Evolutionary conservation across 208 protist genomes (phyloP).

Genomic region (Acanthamoeba lenticulata): DNA sequence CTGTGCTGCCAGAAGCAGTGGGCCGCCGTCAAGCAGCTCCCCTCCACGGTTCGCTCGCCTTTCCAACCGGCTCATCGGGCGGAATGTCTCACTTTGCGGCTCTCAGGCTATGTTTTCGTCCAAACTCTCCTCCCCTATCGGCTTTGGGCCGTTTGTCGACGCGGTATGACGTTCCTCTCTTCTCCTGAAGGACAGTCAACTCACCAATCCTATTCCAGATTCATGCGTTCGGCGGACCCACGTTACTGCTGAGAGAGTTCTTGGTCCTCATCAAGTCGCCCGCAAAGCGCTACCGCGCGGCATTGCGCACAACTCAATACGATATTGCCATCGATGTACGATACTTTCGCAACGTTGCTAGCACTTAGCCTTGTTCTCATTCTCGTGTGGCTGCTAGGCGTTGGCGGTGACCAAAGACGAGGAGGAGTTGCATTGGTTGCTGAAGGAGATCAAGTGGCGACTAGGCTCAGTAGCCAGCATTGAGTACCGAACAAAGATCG

Average conservation of each 20-base stretch:
- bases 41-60: neutral
- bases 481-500: conserved; percentile 10
- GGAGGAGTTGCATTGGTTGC: neutral
- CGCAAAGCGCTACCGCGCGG: neutral
- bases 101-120: neutral
- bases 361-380: neutral
- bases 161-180: neutral
- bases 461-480: neutral
- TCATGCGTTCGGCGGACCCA: neutral
- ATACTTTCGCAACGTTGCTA: too few relatives aligned
- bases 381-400: neutral
- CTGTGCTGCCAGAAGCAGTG: neutral
- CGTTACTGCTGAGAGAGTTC: neutral
- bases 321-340: conserved; percentile 48
- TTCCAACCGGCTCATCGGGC: neutral
- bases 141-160: neutral
- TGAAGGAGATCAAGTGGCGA: neutral
- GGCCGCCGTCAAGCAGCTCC: neutral
- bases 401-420: neutral
- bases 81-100: neutral
- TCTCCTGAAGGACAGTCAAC: neutral
- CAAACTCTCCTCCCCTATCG: neutral
- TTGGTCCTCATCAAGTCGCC: neutral
- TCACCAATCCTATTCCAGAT: neutral
- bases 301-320: neutral